Conservation (phyloP, 169 alveolate genomes). For the Perkinsus marinus region DNA sequence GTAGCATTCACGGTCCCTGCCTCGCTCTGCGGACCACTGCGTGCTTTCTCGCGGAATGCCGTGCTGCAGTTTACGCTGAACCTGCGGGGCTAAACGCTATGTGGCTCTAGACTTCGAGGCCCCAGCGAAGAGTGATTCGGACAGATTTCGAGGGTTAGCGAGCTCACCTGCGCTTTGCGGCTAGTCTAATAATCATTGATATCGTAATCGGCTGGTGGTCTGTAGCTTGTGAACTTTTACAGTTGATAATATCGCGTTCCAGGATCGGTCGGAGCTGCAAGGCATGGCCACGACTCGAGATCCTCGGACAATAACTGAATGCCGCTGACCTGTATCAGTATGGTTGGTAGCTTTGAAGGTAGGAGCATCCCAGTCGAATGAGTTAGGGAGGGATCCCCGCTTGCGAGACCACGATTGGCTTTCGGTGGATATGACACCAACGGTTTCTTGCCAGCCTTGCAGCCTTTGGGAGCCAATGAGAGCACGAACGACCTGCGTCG, state of each 20-base stretch:
- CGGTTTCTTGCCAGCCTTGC: not conserved
- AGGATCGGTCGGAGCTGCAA: not conserved
- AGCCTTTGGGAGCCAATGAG: not conserved
- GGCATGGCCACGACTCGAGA: not conserved
- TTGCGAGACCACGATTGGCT: not conserved
- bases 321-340: not conserved
- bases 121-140: too few relatives aligned
- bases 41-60: not conserved
- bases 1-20: not conserved
- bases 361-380: not conserved
- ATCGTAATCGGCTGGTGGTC: not conserved
- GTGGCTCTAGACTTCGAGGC: not conserved
- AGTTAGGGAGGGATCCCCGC: not conserved
- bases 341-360: not conserved
- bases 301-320: not conserved
- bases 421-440: not conserved
- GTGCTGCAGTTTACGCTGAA: not conserved
- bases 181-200: not conserved
- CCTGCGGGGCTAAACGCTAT: not conserved
- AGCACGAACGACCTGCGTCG: not conserved
- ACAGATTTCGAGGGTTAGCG: too few relatives aligned
- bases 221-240: not conserved
- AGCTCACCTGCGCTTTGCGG: not conserved
- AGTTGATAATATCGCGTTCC: not conserved
- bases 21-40: not conserved